phyloP scores from a whole-genome alignment of 1,284 basidiomycete genomes.

The Ceratobasidium sp. region DNA sequence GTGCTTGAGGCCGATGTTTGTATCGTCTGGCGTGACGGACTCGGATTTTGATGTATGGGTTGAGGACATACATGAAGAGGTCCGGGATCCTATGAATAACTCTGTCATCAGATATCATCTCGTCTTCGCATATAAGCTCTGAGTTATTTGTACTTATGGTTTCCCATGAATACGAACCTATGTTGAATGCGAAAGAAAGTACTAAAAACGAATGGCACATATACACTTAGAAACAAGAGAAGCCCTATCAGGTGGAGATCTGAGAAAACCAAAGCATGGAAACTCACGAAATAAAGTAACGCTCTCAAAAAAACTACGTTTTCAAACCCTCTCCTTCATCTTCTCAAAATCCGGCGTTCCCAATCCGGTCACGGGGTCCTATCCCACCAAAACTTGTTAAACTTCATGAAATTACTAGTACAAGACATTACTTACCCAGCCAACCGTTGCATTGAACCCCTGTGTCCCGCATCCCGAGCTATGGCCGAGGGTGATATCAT shows the following conservation, averaged over 20 bases:
- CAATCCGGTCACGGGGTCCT: conserved; percentile 48
- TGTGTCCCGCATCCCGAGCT: conserved; percentile 30
- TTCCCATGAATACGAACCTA: no score
- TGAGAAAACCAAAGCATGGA: no score
- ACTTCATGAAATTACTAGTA: background rate
- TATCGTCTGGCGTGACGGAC: background rate
- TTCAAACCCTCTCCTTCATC: conserved; percentile 2
- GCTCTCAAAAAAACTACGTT: background rate
- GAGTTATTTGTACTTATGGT: background rate
- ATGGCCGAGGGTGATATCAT: conserved; percentile 65
- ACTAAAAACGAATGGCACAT: no score
- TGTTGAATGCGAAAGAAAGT: no score
- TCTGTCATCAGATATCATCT: conserved; percentile 30
- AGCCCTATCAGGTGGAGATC: no score
- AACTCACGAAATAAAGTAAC: no score
- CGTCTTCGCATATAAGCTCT: conserved; percentile 20
- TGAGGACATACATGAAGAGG: conserved; percentile 4
- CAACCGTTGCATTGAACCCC: conserved; percentile 48
- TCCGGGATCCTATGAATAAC: conserved; percentile 33
- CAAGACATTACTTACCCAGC: conserved; percentile 45
- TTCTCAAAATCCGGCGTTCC: conserved; percentile 44
- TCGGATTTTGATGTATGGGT: conserved; percentile 21
- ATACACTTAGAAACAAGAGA: no score
- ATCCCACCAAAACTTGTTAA: background rate
- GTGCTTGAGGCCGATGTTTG: background rate